Base-by-base conservation (phyloP, 2,329 filamentous ascomycete genomes). In the Endoconidiophora laricicola region DNA sequence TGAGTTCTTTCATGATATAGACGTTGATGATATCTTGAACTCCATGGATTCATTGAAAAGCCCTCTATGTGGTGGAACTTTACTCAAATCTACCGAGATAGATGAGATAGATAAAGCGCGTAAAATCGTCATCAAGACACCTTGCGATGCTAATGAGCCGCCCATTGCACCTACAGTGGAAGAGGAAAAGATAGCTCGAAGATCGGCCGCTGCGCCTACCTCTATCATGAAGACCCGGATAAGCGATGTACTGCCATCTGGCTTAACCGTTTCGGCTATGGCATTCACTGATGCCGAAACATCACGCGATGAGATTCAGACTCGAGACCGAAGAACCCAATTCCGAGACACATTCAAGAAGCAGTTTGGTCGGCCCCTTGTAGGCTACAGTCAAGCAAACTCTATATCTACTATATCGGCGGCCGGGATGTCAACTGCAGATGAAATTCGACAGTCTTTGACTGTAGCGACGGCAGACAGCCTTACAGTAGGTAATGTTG, bases 101-200 rank as follows among this genome's bases (percentile, higher is more conserved):
- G 20, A 43, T 14, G 16, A 52, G n/a, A 12, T 43, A 24, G 42
- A 49, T 33, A 45, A 51, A 46, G 46, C 46, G 29, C 45, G 53
- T 41, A 29, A 52, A 53, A 29, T 66, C 5, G 54, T 59, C 20
- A 59, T 66, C n/a, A 53, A 59, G 39, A 49, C 26, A n/a, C 52
- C 47, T 9, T 33, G 29, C 12, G 18, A 39, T 7, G 39, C 46
- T 23, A 37, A 29, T 26, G 18, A 50, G 2, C 44, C 47, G 3
- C 52, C 52, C 7, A 54, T 54, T 4, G 59, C 61, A 4, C 60
- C 57, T n/a, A 64, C 64, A 1, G 50, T 66, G 29, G 54, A 59
- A 43, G 61, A 67, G 44, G 65, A 68, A 53, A 62, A 66, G 52
- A 54, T 56, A 10, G 59, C 60, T 20, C 60, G 65, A 24, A 58